Percentiles rank a stretch among this genome's conserved stretches.
Conservation (phyloP, 129 eudicot species). For the Smallanthus sonchifolius region DNA sequence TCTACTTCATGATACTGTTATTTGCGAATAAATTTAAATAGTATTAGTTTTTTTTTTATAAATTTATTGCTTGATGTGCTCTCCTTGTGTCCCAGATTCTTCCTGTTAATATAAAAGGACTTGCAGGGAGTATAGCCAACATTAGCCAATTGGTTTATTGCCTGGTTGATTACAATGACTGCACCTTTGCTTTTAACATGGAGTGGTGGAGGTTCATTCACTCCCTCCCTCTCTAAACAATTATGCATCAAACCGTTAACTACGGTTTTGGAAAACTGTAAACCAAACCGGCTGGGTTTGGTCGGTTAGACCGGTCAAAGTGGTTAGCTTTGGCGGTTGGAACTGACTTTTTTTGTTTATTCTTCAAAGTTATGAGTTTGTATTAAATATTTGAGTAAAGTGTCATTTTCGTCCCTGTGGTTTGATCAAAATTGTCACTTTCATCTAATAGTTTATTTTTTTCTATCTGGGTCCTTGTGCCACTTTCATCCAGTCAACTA, state of each 20-base stretch:
- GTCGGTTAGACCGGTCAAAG: background rate
- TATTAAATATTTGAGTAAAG: too few relatives aligned
- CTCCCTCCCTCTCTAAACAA: constrained; percentile 1
- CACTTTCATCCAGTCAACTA: too few relatives aligned
- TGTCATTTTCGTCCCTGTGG: too few relatives aligned
- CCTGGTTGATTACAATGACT: constrained; percentile 80
- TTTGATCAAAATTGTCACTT: too few relatives aligned
- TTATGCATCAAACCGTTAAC: background rate
- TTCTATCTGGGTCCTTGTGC: too few relatives aligned
- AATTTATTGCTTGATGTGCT: background rate
- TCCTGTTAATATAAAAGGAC: constrained; percentile 86
- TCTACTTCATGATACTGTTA: background rate
- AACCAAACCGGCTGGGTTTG: background rate
- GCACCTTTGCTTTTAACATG: constrained; percentile 81
- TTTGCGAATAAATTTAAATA: background rate
- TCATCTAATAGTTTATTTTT: too few relatives aligned
- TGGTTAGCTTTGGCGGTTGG: background rate
- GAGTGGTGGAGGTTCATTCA: constrained; percentile 76
- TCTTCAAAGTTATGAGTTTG: background rate
- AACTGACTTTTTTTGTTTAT: background rate
- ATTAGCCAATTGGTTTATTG: constrained; percentile 66
- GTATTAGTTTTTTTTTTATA: background rate
- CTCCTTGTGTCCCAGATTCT: constrained; percentile 54
- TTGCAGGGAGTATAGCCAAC: constrained; percentile 97
- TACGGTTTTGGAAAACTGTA: background rate